A percentile compares a stretch with the other conserved stretches of the same genome.
phyloP scores from a whole-genome alignment of 2,329 filamentous ascomycete genomes.

The Seiridium cupressi region DNA sequence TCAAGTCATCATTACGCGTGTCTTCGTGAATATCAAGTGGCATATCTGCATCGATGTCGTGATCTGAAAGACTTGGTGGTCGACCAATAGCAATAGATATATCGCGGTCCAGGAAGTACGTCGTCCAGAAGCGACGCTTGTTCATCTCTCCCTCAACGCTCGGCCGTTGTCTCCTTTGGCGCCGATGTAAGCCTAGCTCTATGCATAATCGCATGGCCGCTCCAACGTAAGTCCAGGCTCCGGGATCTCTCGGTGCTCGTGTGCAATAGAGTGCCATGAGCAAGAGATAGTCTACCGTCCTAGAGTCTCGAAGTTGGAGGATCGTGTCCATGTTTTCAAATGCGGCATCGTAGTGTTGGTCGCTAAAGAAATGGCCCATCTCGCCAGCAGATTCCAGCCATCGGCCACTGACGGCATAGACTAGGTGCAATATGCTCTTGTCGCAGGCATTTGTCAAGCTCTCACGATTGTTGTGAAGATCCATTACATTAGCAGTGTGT shows the following conservation, averaged over 20 bases:
- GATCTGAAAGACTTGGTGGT: conserved; percentile 26
- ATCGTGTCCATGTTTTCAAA: conserved; percentile 25
- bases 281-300: conserved; percentile 26
- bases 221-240: conserved; percentile 28
- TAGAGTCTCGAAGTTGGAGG: conserved; percentile 22
- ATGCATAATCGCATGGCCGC: conserved; percentile 26
- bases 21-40: conserved; percentile 26
- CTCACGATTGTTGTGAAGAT: conserved; percentile 24
- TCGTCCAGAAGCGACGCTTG: conserved; percentile 28
- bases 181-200: conserved; percentile 26
- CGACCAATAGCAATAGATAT: conserved; percentile 27
- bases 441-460: conserved; percentile 23
- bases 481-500: conserved; percentile 20
- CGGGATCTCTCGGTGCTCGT: conserved; percentile 25
- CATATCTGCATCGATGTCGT: conserved; percentile 26
- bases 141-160: conserved; percentile 25
- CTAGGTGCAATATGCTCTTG: conserved; percentile 23
- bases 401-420: conserved; percentile 27
- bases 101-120: conserved; percentile 27
- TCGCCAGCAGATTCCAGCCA: conserved; percentile 29
- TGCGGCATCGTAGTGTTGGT: conserved; percentile 26
- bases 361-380: conserved; percentile 27
- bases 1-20: conserved; percentile 18
- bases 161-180: conserved; percentile 18
- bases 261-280: conserved; percentile 29